Evolutionary conservation across 305 asterid species (phyloP), one percentile per base, ranked within the genome.

Genomic region (Nicotiana rustica): DNA sequence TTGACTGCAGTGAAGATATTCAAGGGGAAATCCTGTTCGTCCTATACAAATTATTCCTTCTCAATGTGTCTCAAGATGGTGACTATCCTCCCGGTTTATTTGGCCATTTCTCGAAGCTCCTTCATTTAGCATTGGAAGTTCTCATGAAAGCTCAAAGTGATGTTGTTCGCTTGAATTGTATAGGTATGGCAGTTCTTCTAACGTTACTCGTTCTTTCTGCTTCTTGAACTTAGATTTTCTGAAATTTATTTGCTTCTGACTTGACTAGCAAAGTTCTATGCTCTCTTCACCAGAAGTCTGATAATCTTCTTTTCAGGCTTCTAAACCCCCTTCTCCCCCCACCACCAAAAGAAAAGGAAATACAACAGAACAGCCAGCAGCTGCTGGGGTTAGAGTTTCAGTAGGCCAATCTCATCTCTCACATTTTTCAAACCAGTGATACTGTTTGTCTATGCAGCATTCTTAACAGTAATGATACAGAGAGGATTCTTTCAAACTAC

Each of bases 21-120:
- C 97, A 92, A 85, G 98, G 98, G 87, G 99, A 96, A 92, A 91
- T 92, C 85, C 87, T 94, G 90, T 96, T 93, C 84, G 93, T 93
- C 82, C 81, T 96, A 78, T 94, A 93, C 88, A 91, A 91, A 87
- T 83, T 88, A 71, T 91, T 91, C 81, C 89, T 86, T 83, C 93
- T 90, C 81, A 91, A 88, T 59, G 90, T 86, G 79, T 84, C 86
- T 81, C 84, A 76, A 87, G 95, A 88, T 77, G 86, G 85, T 84
- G 82, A 87, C 82, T 85, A 85, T 76, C 64, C 86, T 61, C 94
- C 90, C 84, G 82, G 83, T 60, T 88, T 92, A 79, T 84, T 88
- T 64, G 86, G 88, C 38, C 84, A 88, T 81, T 88, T 90, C 89
- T 91, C 93, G 83, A 93, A 90, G 92, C 91, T 94, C 81, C 87